A percentile compares a stretch with the other conserved stretches of the same genome.
Conservation (phyloP, 768 basidiomycete genomes). For the Strobilomyces confusus region DNA sequence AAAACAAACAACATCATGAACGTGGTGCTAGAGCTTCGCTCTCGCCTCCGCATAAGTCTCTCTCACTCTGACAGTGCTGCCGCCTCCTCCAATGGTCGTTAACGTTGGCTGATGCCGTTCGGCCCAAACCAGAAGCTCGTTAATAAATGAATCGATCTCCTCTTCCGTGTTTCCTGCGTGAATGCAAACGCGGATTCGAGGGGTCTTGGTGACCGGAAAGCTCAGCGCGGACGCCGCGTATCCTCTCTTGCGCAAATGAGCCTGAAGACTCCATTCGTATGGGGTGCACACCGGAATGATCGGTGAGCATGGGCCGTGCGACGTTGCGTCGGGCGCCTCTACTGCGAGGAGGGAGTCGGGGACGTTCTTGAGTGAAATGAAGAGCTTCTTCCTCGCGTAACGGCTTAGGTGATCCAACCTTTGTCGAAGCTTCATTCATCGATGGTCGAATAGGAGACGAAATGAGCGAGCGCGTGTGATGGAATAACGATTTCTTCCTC, state of each 20-base stretch:
- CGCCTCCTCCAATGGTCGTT: not conserved
- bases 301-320: slow-evolving; percentile 8
- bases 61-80: not conserved
- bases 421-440: slow-evolving; percentile 15
- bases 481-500: not conserved
- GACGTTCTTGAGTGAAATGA: slow-evolving; percentile 1
- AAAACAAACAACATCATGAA: not conserved
- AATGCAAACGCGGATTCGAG: slow-evolving; percentile 17
- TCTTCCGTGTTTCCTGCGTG: slow-evolving; percentile 20
- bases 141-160: slow-evolving; percentile 14
- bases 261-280: not conserved
- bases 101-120: not conserved
- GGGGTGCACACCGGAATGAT: slow-evolving; percentile 20
- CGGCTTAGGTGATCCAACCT: not conserved
- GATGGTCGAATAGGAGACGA: not conserved
- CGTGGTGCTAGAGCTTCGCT: slow-evolving; percentile 11
- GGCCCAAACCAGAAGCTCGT: slow-evolving; percentile 14
- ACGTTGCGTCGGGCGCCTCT: not conserved
- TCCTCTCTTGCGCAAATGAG: slow-evolving; percentile 13
- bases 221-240: slow-evolving; percentile 8
- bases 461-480: not conserved
- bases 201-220: slow-evolving; percentile 7
- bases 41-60: not conserved
- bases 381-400: slow-evolving; percentile 13
- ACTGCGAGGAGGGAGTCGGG: slow-evolving; percentile 8